Evolutionary conservation across 2,329 filamentous ascomycete species (phyloP), one percentile per base, ranked within the genome.

Genomic region (Xylariaceae sp.): DNA sequence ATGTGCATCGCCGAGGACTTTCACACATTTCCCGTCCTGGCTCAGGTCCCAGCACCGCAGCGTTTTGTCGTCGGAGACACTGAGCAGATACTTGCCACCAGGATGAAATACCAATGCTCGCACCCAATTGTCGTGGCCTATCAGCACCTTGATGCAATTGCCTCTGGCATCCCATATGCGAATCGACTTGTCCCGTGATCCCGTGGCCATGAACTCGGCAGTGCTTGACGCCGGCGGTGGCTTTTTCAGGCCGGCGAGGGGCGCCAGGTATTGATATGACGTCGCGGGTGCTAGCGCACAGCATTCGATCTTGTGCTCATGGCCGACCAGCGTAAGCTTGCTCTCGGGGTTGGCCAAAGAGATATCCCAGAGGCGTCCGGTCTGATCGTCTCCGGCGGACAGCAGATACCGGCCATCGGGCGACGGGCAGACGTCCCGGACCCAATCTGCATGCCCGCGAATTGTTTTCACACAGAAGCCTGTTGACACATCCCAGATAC

Each of bases 91-190:
- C 63, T 90, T 94, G 30, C 90, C 90, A 7, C 87, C 85, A 0
- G 90, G 90, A 55, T 96, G 90, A 61, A 95, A 97, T 8, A 88
- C 80, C 5, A 96, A 64, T 1, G 76, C 84, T 21, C 88, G 80
- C 7, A 97, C 79, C 90, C 90, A 97, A 59, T 96, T 96, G 60
- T 96, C 89, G 59, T 96, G 90, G 2, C 90, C 90, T 1, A 80
- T 67, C 2, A 97, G 70, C 0, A 85, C 92, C 60, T 88, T 90
- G 58, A 96, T 80, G 48, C 87, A 78, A 9, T 83, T 88, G 21
- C 90, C 90, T 38, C 88, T 77, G 9, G 82, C 76, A 59, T 95
- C 87, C 88, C 89, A 96, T 5, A 97, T 66, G 54, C 82, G 83
- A 57, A 97, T 94, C 0, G 82, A 84, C 68, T 95, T 96, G 63